Percentiles rank a stretch among this genome's conserved stretches.
Conservation (phyloP, 2,329 filamentous ascomycete species). For the Sporothrix euskadiensis region DNA sequence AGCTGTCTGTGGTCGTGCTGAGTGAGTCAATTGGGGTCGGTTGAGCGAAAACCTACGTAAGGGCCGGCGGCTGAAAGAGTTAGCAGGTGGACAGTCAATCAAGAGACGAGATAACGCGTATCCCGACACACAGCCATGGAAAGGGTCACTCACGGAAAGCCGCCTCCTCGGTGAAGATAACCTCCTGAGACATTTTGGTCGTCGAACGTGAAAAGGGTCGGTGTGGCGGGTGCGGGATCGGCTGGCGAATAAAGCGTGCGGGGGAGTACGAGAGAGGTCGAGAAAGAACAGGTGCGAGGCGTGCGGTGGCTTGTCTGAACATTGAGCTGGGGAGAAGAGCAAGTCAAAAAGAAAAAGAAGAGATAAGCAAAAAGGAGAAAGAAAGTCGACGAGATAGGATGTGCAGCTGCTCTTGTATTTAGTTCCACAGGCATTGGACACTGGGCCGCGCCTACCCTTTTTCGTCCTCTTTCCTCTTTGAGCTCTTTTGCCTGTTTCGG, state of each 20-base stretch:
- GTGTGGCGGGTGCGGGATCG: not conserved
- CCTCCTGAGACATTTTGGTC: constrained; percentile 48
- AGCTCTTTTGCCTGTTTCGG: constrained; percentile 16
- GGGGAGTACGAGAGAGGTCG: constrained; percentile 9
- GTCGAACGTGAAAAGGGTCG: constrained; percentile 21
- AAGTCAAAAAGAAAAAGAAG: not conserved
- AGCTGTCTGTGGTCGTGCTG: not conserved
- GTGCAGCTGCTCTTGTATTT: constrained; percentile 16
- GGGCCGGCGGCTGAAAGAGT: constrained; percentile 57
- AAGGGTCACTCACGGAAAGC: constrained; percentile 52
- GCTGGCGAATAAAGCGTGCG: not conserved
- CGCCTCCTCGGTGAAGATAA: constrained; percentile 60
- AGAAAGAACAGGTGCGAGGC: constrained; percentile 21
- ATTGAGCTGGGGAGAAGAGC: constrained; percentile 10
- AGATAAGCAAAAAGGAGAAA: not conserved
- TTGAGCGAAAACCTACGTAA: constrained; percentile 53
- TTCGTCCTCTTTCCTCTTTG: not conserved
- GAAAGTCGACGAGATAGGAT: not conserved
- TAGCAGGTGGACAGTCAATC: not conserved
- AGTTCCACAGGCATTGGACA: not conserved
- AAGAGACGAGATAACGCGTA: not conserved
- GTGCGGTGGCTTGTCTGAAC: constrained; percentile 24
- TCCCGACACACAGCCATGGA: not conserved
- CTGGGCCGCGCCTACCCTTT: constrained; percentile 11
- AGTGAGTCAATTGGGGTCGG: not conserved